phyloP scores from a whole-genome alignment of 768 basidiomycete species.

The Daedalea quercina region DNA sequence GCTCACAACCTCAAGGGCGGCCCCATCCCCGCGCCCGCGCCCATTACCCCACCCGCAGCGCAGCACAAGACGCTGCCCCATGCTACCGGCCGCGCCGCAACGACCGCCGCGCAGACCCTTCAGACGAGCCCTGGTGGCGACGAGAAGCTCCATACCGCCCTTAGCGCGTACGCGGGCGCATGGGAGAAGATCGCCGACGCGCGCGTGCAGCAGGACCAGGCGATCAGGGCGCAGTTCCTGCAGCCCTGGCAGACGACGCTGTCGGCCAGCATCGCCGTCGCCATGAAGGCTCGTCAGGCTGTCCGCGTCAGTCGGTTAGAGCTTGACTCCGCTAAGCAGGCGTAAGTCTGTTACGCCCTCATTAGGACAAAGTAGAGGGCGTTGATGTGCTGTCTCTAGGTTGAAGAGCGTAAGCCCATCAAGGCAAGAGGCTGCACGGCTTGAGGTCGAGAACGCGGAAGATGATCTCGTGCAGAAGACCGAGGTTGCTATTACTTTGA shows the following conservation, averaged over 20 bases:
- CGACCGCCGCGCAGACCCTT: conserved; percentile 45
- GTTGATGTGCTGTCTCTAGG: conserved; percentile 31
- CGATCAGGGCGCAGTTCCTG: conserved; percentile 61
- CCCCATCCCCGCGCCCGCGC: conserved; percentile 70
- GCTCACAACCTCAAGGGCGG: conserved; percentile 86
- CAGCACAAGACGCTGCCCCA: conserved; percentile 98
- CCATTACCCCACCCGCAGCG: conserved; percentile 44
- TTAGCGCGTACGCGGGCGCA: conserved; percentile 72
- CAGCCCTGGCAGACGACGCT: conserved; percentile 87
- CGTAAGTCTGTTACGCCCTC: conserved; percentile 37
- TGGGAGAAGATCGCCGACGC: conserved; percentile 83
- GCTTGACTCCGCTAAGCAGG: conserved; percentile 86
- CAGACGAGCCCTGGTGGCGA: conserved; percentile 36
- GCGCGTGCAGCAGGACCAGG: conserved; percentile 71
- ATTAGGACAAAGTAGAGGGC: background rate
- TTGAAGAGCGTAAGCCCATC: conserved; percentile 70
- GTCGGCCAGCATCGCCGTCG: conserved; percentile 75
- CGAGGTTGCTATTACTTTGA: conserved; percentile 91
- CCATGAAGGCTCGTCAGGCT: conserved; percentile 87
- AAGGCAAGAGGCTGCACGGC: conserved; percentile 85
- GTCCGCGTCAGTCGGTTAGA: conserved; percentile 77
- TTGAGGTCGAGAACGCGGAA: conserved; percentile 89
- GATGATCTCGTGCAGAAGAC: conserved; percentile 98
- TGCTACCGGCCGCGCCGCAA: conserved; percentile 80
- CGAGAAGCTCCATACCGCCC: conserved; percentile 70